Evolutionary conservation across 139 green algal genomes (phyloP).

Genomic region (Coccomyxa sp.): DNA sequence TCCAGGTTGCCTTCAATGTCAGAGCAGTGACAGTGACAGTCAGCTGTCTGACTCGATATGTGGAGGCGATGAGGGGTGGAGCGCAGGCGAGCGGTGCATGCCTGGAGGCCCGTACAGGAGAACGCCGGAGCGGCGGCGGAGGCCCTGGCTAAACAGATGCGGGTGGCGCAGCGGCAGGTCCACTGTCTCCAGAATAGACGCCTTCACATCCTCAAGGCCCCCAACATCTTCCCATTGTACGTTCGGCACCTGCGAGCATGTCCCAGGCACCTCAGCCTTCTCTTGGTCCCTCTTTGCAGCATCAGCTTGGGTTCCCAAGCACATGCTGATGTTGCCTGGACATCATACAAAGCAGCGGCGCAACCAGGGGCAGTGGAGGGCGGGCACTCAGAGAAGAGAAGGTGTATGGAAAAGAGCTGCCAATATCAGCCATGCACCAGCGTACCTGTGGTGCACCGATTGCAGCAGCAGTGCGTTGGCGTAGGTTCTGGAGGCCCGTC

Average conservation of each 20-base stretch:
- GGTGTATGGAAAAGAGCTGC: neutral
- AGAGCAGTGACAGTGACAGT: no score
- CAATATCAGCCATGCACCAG: neutral
- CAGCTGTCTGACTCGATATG: neutral
- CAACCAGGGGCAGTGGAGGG: neutral
- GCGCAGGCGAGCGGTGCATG: neutral
- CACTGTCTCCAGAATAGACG: constrained; percentile 86
- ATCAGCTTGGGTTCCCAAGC: no score
- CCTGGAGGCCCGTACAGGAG: constrained; percentile 90
- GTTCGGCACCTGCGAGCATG: constrained; percentile 70
- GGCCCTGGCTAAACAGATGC: constrained; percentile 76
- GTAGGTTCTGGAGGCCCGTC: constrained; percentile 44
- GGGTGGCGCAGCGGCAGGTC: constrained; percentile 87
- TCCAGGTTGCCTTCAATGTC: neutral
- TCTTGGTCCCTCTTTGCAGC: neutral
- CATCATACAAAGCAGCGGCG: neutral
- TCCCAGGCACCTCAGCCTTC: neutral
- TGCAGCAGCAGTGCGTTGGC: constrained; percentile 59
- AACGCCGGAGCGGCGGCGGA: constrained; percentile 79
- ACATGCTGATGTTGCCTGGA: neutral
- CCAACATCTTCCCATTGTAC: constrained; percentile 93
- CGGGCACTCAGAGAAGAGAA: neutral
- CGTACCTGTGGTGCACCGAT: constrained; percentile 49
- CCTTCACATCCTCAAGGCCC: constrained; percentile 80
- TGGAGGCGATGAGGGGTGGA: neutral